phyloP scores from a whole-genome alignment of 176 grass and related monocot genomes.

The Pharus latifolius region DNA sequence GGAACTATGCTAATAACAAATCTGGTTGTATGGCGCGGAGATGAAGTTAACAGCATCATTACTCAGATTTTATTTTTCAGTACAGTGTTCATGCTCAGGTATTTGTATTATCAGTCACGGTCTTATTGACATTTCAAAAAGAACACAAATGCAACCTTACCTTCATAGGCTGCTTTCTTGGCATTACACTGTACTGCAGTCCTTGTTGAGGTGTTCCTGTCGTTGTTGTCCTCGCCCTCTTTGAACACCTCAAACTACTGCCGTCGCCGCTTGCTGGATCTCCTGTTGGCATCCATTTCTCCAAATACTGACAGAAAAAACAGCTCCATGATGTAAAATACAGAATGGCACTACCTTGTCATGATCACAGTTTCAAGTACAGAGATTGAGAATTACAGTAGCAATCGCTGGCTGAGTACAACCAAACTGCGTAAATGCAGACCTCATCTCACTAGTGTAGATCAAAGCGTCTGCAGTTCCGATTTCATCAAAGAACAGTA shows the following conservation, averaged over 20 bases:
- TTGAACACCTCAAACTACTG: conserved; percentile 5
- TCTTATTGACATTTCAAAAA: neutral
- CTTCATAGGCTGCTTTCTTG: conserved; percentile 25
- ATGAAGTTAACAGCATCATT: neutral
- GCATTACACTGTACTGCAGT: neutral
- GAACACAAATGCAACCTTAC: neutral
- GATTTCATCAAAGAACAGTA: neutral
- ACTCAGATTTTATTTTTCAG: neutral
- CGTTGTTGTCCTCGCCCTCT: conserved; percentile 26
- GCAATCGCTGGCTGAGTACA: conserved; percentile 11
- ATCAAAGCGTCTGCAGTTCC: neutral
- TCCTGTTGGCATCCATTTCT: conserved; percentile 25
- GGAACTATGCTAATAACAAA: neutral
- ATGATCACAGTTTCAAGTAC: neutral
- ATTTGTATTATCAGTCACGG: neutral
- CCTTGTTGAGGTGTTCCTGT: neutral
- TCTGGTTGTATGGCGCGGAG: neutral
- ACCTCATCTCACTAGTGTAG: neutral
- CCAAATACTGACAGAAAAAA: conserved; percentile 25
- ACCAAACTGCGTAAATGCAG: conserved; percentile 15
- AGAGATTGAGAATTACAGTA: neutral
- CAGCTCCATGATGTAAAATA: neutral
- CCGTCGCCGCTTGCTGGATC: neutral
- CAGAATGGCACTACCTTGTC: neutral
- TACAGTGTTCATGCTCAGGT: neutral